Conservation (phyloP, 2,329 filamentous ascomycete genomes). For the Sclerotinia spermophila region DNA sequence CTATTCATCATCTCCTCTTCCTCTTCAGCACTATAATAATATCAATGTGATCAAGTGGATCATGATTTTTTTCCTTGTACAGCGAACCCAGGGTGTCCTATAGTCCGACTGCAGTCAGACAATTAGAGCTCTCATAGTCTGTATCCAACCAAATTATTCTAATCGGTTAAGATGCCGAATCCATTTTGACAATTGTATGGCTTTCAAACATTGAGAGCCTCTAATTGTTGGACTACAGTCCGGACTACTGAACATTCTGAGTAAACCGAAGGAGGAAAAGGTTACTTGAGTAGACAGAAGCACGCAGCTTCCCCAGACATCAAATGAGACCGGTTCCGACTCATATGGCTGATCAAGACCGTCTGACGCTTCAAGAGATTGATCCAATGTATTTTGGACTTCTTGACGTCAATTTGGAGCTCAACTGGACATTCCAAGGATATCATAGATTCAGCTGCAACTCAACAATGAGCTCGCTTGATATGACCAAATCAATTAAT, state of each 20-base stretch:
- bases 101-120: too few species aligned
- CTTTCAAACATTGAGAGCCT: too few species aligned
- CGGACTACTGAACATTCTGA: too few species aligned
- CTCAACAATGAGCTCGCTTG: not conserved
- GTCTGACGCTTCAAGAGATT: not conserved
- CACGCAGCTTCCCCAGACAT: not conserved
- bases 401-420: not conserved
- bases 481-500: not conserved
- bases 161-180: too few species aligned
- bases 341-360: not conserved
- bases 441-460: not conserved
- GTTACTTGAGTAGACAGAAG: not conserved
- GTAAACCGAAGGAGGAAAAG: too few species aligned
- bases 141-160: too few species aligned
- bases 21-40: not conserved
- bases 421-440: not conserved
- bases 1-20: not conserved
- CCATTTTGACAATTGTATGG: too few species aligned
- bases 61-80: not conserved
- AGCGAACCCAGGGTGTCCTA: not conserved
- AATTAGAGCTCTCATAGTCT: too few species aligned
- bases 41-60: not conserved
- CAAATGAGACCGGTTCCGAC: not conserved
- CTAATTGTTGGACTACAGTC: too few species aligned
- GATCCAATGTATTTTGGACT: not conserved